Percentiles rank a stretch among this genome's conserved stretches.
Conservation (phyloP, 2,329 filamentous ascomycete species). For the Trichoderma citrinoviride region DNA sequence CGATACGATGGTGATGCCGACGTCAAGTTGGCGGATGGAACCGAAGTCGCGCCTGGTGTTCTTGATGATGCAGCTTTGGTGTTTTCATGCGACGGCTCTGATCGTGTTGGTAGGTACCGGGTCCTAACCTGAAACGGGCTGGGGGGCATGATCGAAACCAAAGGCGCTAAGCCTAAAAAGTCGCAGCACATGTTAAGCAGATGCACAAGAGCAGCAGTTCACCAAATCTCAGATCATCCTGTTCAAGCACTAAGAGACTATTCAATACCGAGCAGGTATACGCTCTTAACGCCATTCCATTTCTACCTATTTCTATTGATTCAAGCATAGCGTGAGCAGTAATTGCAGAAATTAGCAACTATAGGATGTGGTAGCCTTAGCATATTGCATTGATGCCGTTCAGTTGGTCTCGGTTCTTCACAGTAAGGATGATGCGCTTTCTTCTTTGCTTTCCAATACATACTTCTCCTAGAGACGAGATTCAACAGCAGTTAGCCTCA, state of each 20-base stretch:
- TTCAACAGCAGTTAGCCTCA: constrained; percentile 25
- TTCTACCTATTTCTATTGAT: no score
- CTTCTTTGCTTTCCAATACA: neutral
- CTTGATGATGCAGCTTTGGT: neutral
- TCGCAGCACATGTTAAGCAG: neutral
- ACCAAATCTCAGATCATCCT: neutral
- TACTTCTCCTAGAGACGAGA: constrained; percentile 9
- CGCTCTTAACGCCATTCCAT: no score
- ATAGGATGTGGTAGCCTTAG: no score
- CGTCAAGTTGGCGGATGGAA: constrained; percentile 1
- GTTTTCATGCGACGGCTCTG: neutral
- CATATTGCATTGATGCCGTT: no score
- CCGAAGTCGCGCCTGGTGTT: neutral
- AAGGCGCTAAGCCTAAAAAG: neutral
- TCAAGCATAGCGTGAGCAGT: no score
- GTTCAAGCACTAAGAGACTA: neutral
- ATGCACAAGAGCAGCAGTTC: neutral
- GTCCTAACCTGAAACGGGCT: no score
- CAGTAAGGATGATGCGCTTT: no score
- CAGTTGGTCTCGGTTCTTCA: neutral
- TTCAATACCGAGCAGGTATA: no score
- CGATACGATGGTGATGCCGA: neutral
- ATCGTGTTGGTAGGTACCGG: no score
- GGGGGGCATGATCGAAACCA: no score
- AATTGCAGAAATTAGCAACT: no score